Percentiles rank a stretch among this genome's conserved stretches.
phyloP scores from a whole-genome alignment of 202 grass and related monocot genomes.

The Eragrostis tef region DNA sequence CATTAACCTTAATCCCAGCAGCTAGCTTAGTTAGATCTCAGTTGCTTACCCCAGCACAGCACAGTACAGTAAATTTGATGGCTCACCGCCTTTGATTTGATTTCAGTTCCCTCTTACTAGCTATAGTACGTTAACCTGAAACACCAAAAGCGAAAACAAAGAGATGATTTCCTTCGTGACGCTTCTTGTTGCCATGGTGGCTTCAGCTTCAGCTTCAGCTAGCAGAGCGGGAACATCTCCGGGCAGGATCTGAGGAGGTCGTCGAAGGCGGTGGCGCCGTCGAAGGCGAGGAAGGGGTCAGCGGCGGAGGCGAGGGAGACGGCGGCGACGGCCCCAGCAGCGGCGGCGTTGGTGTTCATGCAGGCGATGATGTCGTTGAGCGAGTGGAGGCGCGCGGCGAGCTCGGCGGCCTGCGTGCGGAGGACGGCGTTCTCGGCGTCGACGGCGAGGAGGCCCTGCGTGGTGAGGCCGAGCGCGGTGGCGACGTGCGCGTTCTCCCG shows the following conservation, averaged over 20 bases:
- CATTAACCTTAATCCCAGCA: conserved; percentile 40
- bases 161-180: not conserved
- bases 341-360: conserved; percentile 50
- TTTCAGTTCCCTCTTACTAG: conserved; percentile 22
- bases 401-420: conserved; percentile 72
- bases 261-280: conserved; percentile 40
- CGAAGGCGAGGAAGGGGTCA: conserved; percentile 49
- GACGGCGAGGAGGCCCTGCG: conserved; percentile 60
- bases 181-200: conserved; percentile 22
- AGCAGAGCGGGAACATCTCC: conserved; percentile 59
- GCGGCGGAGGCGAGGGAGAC: conserved; percentile 5
- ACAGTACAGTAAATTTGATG: conserved; percentile 27
- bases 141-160: conserved; percentile 46
- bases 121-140: conserved; percentile 46
- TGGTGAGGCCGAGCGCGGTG: conserved; percentile 64
- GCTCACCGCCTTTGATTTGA: conserved; percentile 34
- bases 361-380: conserved; percentile 70
- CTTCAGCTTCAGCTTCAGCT: not conserved
- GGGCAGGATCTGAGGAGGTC: conserved; percentile 51
- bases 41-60: conserved; percentile 43
- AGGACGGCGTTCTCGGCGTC: conserved; percentile 85
- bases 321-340: conserved; percentile 13
- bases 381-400: conserved; percentile 60
- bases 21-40: conserved; percentile 50
- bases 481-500: conserved; percentile 82